Evolutionary conservation across 257 asterid species (phyloP).

Genomic region (Solanum appendiculatum): DNA sequence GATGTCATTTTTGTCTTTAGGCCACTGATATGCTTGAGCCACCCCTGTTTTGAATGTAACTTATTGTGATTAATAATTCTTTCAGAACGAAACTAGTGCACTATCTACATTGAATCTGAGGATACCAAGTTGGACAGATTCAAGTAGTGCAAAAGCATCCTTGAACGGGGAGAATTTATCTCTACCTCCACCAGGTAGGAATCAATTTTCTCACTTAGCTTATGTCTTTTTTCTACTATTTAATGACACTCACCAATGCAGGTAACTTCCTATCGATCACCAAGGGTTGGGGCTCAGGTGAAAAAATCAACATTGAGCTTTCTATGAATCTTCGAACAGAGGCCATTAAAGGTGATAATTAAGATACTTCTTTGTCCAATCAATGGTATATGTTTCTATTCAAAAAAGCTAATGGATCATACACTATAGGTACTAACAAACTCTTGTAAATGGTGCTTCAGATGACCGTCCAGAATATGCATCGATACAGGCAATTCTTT

Average conservation of each 20-base stretch:
- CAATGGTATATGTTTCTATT: background rate
- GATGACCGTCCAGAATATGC: slow-evolving; percentile 65
- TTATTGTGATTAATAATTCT: background rate
- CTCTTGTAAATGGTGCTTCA: background rate
- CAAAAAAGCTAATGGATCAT: background rate
- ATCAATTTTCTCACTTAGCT: too few relatives aligned
- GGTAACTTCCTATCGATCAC: slow-evolving; percentile 45
- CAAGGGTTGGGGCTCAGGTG: slow-evolving; percentile 51
- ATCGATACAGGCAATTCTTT: slow-evolving; percentile 61
- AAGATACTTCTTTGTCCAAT: background rate
- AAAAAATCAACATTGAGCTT: slow-evolving; percentile 51
- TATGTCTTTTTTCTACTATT: too few relatives aligned
- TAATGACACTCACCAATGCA: too few relatives aligned
- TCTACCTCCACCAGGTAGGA: slow-evolving; percentile 41
- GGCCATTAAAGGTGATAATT: slow-evolving; percentile 57
- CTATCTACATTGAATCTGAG: slow-evolving; percentile 44
- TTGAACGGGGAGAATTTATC: slow-evolving; percentile 32
- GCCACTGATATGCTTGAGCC: background rate
- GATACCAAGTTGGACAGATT: slow-evolving; percentile 55
- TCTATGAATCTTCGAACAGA: slow-evolving; percentile 59
- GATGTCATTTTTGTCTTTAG: background rate
- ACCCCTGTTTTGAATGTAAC: background rate
- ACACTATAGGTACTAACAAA: background rate
- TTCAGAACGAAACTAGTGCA: slow-evolving; percentile 24
- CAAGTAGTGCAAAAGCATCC: slow-evolving; percentile 33